phyloP scores from a whole-genome alignment of 306 rosid species.

The Quercus ilex region DNA sequence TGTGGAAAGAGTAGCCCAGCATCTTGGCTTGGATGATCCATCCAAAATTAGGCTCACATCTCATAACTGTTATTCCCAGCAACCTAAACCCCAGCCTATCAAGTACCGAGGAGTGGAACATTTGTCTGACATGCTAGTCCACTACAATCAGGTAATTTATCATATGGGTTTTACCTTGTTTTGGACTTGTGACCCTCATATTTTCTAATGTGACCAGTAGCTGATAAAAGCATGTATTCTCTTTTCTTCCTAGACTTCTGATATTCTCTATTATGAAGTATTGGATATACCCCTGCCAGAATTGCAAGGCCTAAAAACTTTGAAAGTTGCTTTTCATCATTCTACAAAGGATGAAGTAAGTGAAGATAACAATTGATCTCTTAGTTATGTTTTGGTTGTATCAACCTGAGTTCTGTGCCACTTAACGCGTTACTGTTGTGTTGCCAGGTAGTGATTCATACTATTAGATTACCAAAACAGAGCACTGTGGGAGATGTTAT shows the following conservation, averaged over 20 bases:
- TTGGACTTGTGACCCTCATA: neutral
- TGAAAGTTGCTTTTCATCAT: constrained; percentile 48
- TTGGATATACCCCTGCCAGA: constrained; percentile 54
- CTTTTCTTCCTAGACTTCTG: constrained; percentile 36
- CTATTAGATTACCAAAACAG: constrained; percentile 84
- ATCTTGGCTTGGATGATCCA: constrained; percentile 48
- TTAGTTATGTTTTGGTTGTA: neutral
- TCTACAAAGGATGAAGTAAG: constrained; percentile 51
- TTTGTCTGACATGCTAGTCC: constrained; percentile 48
- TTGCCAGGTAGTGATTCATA: constrained; percentile 76
- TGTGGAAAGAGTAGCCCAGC: constrained; percentile 45
- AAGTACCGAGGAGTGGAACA: constrained; percentile 45
- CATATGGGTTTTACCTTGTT: neutral
- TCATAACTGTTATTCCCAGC: constrained; percentile 50
- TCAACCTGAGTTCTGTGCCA: constrained; percentile 2
- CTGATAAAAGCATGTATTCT: neutral
- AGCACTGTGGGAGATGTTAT: constrained; percentile 89
- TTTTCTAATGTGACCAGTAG: neutral
- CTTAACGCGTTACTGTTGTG: neutral
- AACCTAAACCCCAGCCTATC: constrained; percentile 52
- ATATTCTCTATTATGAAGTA: constrained; percentile 47
- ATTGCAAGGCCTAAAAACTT: constrained; percentile 46
- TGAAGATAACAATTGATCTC: neutral
- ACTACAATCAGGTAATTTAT: constrained; percentile 45
- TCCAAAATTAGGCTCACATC: constrained; percentile 47